These are phyloP conservation scores for Sclerotiophoma versabilis DNA, from an alignment of 2,329 filamentous ascomycete genomes.

Conservation along the genomic window DNA sequence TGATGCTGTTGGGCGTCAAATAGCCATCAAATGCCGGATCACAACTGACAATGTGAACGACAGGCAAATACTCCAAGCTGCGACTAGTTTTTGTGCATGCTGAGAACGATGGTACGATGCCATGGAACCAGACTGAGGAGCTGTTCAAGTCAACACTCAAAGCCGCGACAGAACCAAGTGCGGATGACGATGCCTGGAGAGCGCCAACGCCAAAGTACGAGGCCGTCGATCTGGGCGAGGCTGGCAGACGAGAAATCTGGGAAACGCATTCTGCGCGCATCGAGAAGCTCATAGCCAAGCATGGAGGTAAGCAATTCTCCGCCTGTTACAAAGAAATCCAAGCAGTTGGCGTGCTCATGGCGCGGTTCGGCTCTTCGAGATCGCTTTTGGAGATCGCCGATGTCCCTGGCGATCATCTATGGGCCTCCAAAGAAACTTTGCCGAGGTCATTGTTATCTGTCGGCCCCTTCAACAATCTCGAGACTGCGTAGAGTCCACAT, in stretches of 20 bases:
- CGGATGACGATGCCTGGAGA: slow-evolving; percentile 18
- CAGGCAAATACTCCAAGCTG: slow-evolving; percentile 23
- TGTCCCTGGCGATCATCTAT: slow-evolving; percentile 11
- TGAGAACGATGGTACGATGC: slow-evolving; percentile 45
- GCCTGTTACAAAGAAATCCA: slow-evolving; percentile 15
- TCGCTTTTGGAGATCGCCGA: slow-evolving; percentile 11
- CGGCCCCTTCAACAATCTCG: not conserved
- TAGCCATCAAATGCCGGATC: not conserved
- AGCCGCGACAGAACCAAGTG: slow-evolving; percentile 28
- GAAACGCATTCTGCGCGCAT: slow-evolving; percentile 31
- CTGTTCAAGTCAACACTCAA: slow-evolving; percentile 39
- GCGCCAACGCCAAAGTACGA: slow-evolving; percentile 22
- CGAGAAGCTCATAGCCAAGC: slow-evolving; percentile 46
- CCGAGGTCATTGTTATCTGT: not conserved
- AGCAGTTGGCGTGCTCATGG: slow-evolving; percentile 11
- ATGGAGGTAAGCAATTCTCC: slow-evolving; percentile 42
- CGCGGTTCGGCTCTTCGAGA: slow-evolving; percentile 15
- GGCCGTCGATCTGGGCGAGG: slow-evolving; percentile 43
- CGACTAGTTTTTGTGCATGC: slow-evolving; percentile 45
- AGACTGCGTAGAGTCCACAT: not conserved
- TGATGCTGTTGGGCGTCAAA: not conserved
- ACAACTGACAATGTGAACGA: slow-evolving; percentile 5
- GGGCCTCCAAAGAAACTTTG: not conserved
- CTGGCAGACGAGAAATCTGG: slow-evolving; percentile 44
- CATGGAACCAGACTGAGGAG: slow-evolving; percentile 44